Percentiles rank a stretch among this genome's conserved stretches.
These are phyloP conservation scores for Mallotus repandus DNA, from an alignment of 441 rosid species.

Conservation along the genomic window DNA sequence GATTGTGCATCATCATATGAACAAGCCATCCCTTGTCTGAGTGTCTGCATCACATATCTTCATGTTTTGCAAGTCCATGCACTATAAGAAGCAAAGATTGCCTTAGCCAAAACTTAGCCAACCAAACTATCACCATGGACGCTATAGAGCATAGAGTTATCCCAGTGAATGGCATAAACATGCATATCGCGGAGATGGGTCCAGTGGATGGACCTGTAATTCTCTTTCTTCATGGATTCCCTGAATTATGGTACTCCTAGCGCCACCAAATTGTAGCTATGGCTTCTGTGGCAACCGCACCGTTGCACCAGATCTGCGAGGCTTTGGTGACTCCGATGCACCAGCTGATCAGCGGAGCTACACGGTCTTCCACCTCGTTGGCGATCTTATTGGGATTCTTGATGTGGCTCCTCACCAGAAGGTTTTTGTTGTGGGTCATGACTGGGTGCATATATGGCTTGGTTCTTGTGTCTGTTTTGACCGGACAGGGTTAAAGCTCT, in stretches of 20 bases:
- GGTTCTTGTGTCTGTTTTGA: conserved; percentile 59
- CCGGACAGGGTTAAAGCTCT: conserved; percentile 71
- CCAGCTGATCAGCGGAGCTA: conserved; percentile 42
- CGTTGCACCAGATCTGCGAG: conserved; percentile 77
- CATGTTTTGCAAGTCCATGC: too few relatives aligned
- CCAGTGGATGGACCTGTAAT: conserved; percentile 43
- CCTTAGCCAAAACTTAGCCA: too few relatives aligned
- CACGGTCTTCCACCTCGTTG: conserved; percentile 51
- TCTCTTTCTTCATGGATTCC: conserved; percentile 75
- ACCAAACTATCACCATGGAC: conserved; percentile 23
- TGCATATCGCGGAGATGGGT: conserved; percentile 73
- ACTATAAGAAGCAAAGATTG: too few relatives aligned
- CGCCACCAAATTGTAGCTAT: conserved; percentile 67
- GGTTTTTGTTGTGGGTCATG: conserved; percentile 75
- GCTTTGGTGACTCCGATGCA: conserved; percentile 73
- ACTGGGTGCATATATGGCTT: conserved; percentile 69
- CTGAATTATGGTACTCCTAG: conserved; percentile 83
- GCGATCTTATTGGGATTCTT: conserved; percentile 57
- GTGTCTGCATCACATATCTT: too few relatives aligned
- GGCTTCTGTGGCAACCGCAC: conserved; percentile 61
- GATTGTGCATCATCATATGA: too few relatives aligned
- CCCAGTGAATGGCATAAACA: conserved; percentile 57
- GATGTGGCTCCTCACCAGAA: conserved; percentile 49
- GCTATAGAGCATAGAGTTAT: conserved; percentile 46
- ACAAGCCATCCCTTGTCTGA: too few relatives aligned